Percentiles rank a stretch among this genome's conserved stretches.
Conservation (phyloP, 768 basidiomycete species). For the Aureoboletus auriporus region DNA sequence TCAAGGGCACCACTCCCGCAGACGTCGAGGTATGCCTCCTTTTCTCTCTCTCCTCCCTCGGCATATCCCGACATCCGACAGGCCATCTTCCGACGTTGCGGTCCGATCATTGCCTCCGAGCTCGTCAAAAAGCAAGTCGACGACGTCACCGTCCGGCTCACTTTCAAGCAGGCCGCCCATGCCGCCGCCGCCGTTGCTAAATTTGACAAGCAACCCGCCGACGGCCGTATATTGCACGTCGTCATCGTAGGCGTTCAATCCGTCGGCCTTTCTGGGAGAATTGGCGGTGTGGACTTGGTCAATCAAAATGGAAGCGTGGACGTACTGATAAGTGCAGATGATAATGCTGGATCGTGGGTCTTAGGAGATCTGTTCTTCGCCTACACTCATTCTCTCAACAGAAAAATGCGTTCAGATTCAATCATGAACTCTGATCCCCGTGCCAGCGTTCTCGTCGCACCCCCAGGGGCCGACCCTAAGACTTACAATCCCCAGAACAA, state of each 20-base stretch:
- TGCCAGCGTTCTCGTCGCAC: constrained; percentile 63
- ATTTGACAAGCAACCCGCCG: constrained; percentile 79
- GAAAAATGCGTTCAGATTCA: constrained; percentile 85
- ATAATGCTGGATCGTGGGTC: constrained; percentile 51
- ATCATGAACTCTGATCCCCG: constrained; percentile 58
- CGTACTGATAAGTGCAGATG: constrained; percentile 51
- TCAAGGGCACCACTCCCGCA: constrained; percentile 72
- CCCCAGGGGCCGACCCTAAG: constrained; percentile 58
- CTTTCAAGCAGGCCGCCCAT: constrained; percentile 60
- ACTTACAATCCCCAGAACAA: constrained; percentile 40
- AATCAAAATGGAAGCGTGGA: constrained; percentile 37
- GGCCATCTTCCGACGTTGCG: constrained; percentile 82
- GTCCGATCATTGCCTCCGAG: constrained; percentile 49
- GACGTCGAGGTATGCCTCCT: constrained; percentile 53
- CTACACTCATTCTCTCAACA: constrained; percentile 23
- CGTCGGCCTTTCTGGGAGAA: constrained; percentile 52
- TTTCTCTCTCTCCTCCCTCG: not conserved
- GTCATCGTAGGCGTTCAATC: constrained; percentile 55
- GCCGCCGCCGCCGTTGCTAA: constrained; percentile 67
- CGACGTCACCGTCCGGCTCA: constrained; percentile 62
- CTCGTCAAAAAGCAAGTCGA: constrained; percentile 17
- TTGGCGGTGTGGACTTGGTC: constrained; percentile 52
- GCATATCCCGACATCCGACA: constrained; percentile 9
- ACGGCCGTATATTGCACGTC: constrained; percentile 71
- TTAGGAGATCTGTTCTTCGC: not conserved